Evolutionary conservation across 257 asterid genomes (phyloP).

Genomic region (Ligustrum vulgare): DNA sequence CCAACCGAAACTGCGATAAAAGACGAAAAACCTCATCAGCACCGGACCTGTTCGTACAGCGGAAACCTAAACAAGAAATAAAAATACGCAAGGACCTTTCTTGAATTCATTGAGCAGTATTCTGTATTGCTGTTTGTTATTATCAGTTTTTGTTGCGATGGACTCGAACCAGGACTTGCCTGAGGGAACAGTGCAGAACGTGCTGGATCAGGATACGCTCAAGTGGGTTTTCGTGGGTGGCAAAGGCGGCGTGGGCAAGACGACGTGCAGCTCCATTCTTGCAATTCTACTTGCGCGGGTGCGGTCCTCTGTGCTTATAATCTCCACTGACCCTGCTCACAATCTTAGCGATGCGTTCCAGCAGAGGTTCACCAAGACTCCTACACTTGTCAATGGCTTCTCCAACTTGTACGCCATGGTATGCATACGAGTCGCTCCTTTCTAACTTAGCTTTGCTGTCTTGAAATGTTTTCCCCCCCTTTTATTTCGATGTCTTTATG

Average conservation of each 20-base stretch:
- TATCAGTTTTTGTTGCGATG: slow-evolving; percentile 34
- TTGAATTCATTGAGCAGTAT: neutral
- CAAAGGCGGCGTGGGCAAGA: slow-evolving; percentile 94
- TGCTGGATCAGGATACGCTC: slow-evolving; percentile 70
- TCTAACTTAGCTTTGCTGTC: neutral
- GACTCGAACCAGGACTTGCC: slow-evolving; percentile 59
- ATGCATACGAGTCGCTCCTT: slow-evolving; percentile 3
- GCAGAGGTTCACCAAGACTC: slow-evolving; percentile 82
- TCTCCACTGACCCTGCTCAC: slow-evolving; percentile 98
- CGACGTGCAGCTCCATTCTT: slow-evolving; percentile 86
- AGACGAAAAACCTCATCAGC: slow-evolving; percentile 4
- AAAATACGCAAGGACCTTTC: neutral
- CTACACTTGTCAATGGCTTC: slow-evolving; percentile 93
- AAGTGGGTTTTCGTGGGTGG: slow-evolving; percentile 99
- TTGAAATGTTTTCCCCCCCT: neutral
- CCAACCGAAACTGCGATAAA: neutral
- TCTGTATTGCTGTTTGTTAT: neutral
- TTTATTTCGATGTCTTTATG: neutral
- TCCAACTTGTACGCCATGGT: slow-evolving; percentile 96
- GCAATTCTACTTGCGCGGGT: slow-evolving; percentile 68
- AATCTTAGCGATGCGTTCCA: slow-evolving; percentile 97
- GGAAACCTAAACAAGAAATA: neutral
- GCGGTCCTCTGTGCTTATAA: slow-evolving; percentile 81
- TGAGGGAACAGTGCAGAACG: slow-evolving; percentile 72
- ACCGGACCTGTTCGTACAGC: slow-evolving; percentile 20